Evolutionary conservation across 1,284 basidiomycete species (phyloP).

Genomic region (Ceratobasidium sp.): DNA sequence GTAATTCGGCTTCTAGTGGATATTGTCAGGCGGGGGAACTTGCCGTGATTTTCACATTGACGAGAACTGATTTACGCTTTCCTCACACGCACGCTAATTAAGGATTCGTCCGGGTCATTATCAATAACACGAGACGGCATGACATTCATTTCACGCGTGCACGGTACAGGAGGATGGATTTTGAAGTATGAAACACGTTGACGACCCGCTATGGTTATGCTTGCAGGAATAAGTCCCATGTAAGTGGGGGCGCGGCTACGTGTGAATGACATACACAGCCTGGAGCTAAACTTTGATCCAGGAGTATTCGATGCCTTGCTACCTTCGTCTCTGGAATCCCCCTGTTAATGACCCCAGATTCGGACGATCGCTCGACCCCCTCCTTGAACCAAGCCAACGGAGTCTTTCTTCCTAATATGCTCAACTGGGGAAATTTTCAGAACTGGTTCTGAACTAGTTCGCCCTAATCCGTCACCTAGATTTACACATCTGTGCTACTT

Average conservation of each 20-base stretch:
- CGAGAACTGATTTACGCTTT: neutral
- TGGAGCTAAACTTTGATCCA: slow-evolving; percentile 10
- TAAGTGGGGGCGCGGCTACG: no score
- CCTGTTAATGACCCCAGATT: slow-evolving; percentile 31
- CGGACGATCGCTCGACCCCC: neutral
- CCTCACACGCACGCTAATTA: neutral
- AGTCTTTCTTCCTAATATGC: slow-evolving; percentile 24
- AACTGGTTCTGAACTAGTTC: slow-evolving; percentile 7
- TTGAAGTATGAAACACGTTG: neutral
- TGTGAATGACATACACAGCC: neutral
- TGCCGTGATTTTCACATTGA: slow-evolving; percentile 11
- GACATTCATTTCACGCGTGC: neutral
- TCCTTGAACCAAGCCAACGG: slow-evolving; percentile 32
- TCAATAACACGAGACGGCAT: neutral
- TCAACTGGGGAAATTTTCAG: slow-evolving; percentile 25
- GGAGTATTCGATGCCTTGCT: neutral
- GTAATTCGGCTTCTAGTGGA: slow-evolving; percentile 7
- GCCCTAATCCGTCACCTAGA: slow-evolving; percentile 21
- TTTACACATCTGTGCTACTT: neutral
- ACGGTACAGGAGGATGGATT: neutral
- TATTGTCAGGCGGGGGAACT: neutral
- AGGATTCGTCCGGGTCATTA: neutral
- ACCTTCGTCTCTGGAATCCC: neutral
- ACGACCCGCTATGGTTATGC: slow-evolving; percentile 7
- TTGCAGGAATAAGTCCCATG: neutral